Percentiles rank a stretch among this genome's conserved stretches.
phyloP scores from a whole-genome alignment of 768 basidiomycete species.

The Russula earlei region DNA sequence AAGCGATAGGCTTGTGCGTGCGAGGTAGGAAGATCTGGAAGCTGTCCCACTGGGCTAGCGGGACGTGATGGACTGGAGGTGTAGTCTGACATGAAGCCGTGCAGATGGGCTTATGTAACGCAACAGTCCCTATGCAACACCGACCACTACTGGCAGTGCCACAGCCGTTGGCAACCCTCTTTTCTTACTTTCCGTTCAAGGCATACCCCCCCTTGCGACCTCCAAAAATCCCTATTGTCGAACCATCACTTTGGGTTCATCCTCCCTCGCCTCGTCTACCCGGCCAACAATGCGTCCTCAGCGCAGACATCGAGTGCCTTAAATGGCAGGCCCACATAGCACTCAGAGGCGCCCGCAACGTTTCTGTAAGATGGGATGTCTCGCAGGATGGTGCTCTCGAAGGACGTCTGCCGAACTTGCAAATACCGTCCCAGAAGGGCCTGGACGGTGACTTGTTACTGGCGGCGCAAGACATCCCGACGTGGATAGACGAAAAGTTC shows the following conservation, averaged over 20 bases:
- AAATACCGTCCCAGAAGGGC: constrained; percentile 36
- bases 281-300: constrained; percentile 34
- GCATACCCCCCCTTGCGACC: constrained; percentile 19
- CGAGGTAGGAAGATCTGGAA: constrained; percentile 37
- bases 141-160: constrained; percentile 7
- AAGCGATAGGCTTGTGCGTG: constrained; percentile 52
- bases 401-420: constrained; percentile 60
- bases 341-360: constrained; percentile 44
- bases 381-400: constrained; percentile 60
- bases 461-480: constrained; percentile 56
- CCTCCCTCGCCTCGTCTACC: constrained; percentile 30
- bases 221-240: constrained; percentile 14
- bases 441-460: constrained; percentile 44
- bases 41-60: constrained; percentile 41
- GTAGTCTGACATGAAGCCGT: constrained; percentile 31
- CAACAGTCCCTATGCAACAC: neutral
- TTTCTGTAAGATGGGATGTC: constrained; percentile 61
- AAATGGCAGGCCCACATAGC: constrained; percentile 85
- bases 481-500: constrained; percentile 57
- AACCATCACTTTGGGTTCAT: constrained; percentile 58
- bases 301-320: constrained; percentile 75
- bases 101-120: neutral
- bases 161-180: constrained; percentile 14
- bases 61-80: constrained; percentile 50
- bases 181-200: constrained; percentile 21